Base-by-base conservation (phyloP, 495 filamentous ascomycete genomes). In the Parathielavia appendiculata region DNA sequence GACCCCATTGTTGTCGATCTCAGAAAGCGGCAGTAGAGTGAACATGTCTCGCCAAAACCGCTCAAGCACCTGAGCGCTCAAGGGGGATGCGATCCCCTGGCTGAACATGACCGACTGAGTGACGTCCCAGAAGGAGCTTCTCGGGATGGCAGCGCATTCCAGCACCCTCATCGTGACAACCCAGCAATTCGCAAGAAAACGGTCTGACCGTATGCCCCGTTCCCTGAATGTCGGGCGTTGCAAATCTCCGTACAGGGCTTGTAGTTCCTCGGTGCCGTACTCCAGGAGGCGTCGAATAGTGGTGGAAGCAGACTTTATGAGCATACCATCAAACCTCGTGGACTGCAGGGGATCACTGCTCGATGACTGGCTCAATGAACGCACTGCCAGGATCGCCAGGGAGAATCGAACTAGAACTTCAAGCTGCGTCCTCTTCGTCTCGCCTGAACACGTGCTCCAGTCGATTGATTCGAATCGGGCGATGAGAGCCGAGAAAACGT, bases 1-100 rank as follows among this genome's bases (percentile, higher is more conserved):
- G 46, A 89, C 71, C 1, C 92, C 92, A 61, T 73, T 67, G 17
- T 69, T 68, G 67, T 97, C 86, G 48, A 98, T 79, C 60, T 95
- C 91, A 20, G 81, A 73, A 5, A 92, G 75, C 4, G 93, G 92
- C 12, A 96, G 71, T 2, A 90, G 67, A 0, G 82, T 83, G 63
- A 92, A 95, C 41, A 91, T 59, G n/a, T 77, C 72, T 39, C 79
- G 78, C 93, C 93, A 98, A 10, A 77, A 69, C 8, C 68, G 67
- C 66, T 98, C 93, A 36, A 95, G 78, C 13, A 64, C 58, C 13
- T 69, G 68, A 30, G 86, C 71, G 62, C 92, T 80, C 4, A 56
- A 51, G 46, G 60, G 51, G 19, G 66, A 69, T n/a, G 66, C 61
- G 23, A 62, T 56, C 5, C 67, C 62, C n/a, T 73, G 51, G 5